A percentile compares a stretch with the other conserved stretches of the same genome.
Conservation (phyloP, 345 rosid genomes). For the Ricinus communis region DNA sequence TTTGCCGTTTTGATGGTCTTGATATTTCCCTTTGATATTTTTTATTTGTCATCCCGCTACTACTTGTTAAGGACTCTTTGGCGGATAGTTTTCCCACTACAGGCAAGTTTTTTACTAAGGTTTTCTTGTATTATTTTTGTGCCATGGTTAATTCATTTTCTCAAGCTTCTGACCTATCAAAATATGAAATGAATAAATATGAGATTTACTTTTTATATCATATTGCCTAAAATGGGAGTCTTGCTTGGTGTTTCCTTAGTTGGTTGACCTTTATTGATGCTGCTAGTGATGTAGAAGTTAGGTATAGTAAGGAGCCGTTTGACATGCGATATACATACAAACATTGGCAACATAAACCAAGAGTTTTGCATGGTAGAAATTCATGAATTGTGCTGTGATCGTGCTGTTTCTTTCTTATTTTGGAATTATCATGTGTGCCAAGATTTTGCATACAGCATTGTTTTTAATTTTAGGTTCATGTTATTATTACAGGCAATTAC, state of each 20-base stretch:
- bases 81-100: constrained; percentile 85
- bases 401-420: not conserved
- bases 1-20: constrained; percentile 58
- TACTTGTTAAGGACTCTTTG: constrained; percentile 81
- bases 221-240: not conserved
- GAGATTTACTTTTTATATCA: not conserved
- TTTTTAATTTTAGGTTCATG: constrained; percentile 12
- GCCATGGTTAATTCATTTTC: constrained; percentile 4
- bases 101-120: constrained; percentile 48
- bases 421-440: not conserved
- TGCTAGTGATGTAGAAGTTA: not conserved
- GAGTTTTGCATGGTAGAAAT: not conserved
- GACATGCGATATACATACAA: not conserved
- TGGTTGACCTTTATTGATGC: not conserved
- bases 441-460: not conserved
- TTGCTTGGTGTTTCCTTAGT: not conserved
- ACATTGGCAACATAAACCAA: not conserved
- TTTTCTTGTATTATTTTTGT: constrained; percentile 13
- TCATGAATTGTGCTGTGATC: not conserved
- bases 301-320: not conserved
- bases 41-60: constrained; percentile 76
- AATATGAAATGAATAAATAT: not conserved
- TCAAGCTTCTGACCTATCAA: constrained; percentile 7
- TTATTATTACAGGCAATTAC: constrained; percentile 61
- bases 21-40: constrained; percentile 85